These are phyloP conservation scores for Zasmidium angulare DNA, from an alignment of 2,329 filamentous ascomycete genomes.

Conservation along the genomic window DNA sequence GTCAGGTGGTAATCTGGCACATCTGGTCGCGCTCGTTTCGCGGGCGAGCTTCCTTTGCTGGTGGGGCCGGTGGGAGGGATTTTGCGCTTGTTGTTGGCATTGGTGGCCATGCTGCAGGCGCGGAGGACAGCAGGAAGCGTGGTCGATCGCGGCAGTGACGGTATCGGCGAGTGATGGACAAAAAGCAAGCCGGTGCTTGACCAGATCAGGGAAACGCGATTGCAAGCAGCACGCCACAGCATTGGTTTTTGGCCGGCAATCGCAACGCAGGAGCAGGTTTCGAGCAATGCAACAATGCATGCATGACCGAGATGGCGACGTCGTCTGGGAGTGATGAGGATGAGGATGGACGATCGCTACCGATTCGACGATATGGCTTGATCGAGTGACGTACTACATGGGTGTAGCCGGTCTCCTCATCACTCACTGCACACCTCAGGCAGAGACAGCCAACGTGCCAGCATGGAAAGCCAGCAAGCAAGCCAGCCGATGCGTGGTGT, in stretches of 20 bases:
- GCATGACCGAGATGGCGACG: not conserved
- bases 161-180: not conserved
- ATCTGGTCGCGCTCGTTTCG: constrained; percentile 32
- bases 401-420: not conserved
- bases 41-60: constrained; percentile 12
- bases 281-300: not conserved
- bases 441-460: too few species aligned
- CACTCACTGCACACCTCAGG: too few species aligned
- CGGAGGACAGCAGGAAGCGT: not conserved
- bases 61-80: constrained; percentile 1
- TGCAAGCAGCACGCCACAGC: constrained; percentile 1
- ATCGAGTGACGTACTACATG: not conserved
- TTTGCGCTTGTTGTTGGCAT: constrained; percentile 20
- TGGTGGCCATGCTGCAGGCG: constrained; percentile 2
- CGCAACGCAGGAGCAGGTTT: not conserved
- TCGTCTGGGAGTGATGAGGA: not conserved
- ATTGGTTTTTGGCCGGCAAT: not conserved
- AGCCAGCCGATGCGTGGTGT: too few species aligned
- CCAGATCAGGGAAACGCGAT: not conserved
- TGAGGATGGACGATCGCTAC: not conserved
- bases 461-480: too few species aligned
- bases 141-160: not conserved
- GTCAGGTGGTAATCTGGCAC: constrained; percentile 49
- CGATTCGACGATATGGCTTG: not conserved
- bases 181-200: not conserved